These are phyloP conservation scores for Talaromyces amestolkiae DNA, from an alignment of 2,329 filamentous ascomycete species.

Conservation along the genomic window DNA sequence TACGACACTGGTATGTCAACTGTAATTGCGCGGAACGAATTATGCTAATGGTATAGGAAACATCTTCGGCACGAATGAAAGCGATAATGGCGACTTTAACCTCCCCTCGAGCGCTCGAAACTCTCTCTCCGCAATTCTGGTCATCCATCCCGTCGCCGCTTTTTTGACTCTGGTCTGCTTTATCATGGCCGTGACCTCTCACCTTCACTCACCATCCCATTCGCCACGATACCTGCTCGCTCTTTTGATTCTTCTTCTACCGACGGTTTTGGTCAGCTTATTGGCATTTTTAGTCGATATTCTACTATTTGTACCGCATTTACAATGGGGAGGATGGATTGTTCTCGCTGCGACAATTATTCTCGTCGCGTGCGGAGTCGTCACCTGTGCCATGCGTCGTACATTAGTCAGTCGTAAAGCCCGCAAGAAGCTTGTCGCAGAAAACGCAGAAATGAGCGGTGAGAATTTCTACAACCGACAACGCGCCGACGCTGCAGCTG, in stretches of 20 bases:
- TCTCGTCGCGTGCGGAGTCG: constrained; percentile 74
- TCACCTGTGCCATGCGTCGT: constrained; percentile 92
- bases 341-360: constrained; percentile 86
- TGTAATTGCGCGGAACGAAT: too few relatives aligned
- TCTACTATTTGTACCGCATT: constrained; percentile 86
- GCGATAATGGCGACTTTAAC: constrained; percentile 58
- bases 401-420: constrained; percentile 89
- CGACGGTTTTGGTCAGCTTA: constrained; percentile 78
- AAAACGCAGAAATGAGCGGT: constrained; percentile 96
- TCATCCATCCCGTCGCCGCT: constrained; percentile 89
- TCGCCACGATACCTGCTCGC: constrained; percentile 83
- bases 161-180: constrained; percentile 83
- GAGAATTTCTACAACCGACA: constrained; percentile 80
- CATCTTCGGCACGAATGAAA: constrained; percentile 46
- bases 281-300: constrained; percentile 92
- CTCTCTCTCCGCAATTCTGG: constrained; percentile 80
- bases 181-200: constrained; percentile 72
- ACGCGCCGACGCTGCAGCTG: constrained; percentile 35
- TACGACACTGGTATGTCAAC: constrained; percentile 71
- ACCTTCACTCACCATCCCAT: constrained; percentile 84
- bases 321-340: constrained; percentile 92
- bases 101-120: constrained; percentile 64
- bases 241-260: constrained; percentile 79
- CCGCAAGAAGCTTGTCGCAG: constrained; percentile 84
- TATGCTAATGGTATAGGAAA: constrained; percentile 39